These are phyloP conservation scores for Starmerella bombicola DNA, from an alignment of 805 yeast genomes.

Conservation along the genomic window DNA sequence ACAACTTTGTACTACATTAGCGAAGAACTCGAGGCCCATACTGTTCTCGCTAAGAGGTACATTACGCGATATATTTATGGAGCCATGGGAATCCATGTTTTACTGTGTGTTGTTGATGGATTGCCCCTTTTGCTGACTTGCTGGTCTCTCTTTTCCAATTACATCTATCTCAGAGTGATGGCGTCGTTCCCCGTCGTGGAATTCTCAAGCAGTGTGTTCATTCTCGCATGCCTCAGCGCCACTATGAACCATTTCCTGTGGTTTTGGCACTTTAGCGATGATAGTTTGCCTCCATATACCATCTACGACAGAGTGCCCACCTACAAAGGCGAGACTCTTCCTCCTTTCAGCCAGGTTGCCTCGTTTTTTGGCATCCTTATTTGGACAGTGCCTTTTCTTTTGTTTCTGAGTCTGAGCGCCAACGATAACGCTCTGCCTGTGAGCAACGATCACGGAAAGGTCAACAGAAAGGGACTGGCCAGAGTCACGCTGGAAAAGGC, in stretches of 20 bases:
- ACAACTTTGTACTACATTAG: slow-evolving; percentile 85
- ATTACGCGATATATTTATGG: slow-evolving; percentile 50
- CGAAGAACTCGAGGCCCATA: slow-evolving; percentile 86
- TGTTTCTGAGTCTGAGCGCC: slow-evolving; percentile 84
- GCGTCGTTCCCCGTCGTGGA: slow-evolving; percentile 73
- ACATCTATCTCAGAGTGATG: slow-evolving; percentile 64
- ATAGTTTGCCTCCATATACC: slow-evolving; percentile 45
- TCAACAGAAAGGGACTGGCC: slow-evolving; percentile 20
- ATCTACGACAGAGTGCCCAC: slow-evolving; percentile 36
- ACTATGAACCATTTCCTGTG: slow-evolving; percentile 73
- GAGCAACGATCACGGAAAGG: slow-evolving; percentile 2
- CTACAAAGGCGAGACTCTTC: slow-evolving; percentile 54
- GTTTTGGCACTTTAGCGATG: slow-evolving; percentile 74
- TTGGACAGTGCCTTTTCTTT: slow-evolving; percentile 88
- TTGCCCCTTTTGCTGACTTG: slow-evolving; percentile 58
- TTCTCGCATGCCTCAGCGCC: slow-evolving; percentile 60
- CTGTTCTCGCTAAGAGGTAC: slow-evolving; percentile 68
- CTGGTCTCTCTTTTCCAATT: slow-evolving; percentile 60
- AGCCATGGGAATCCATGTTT: slow-evolving; percentile 42
- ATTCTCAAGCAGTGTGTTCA: slow-evolving; percentile 56
- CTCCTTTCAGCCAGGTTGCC: slow-evolving; percentile 80
- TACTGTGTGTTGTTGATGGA: slow-evolving; percentile 59
- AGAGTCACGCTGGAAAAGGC: slow-evolving; percentile 10
- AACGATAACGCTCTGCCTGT: slow-evolving; percentile 77
- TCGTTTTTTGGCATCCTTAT: slow-evolving; percentile 87